A percentile compares a stretch with the other conserved stretches of the same genome.
Evolutionary conservation across 2,329 filamentous ascomycete genomes (phyloP).

Genomic region (Alternaria conjuncta): DNA sequence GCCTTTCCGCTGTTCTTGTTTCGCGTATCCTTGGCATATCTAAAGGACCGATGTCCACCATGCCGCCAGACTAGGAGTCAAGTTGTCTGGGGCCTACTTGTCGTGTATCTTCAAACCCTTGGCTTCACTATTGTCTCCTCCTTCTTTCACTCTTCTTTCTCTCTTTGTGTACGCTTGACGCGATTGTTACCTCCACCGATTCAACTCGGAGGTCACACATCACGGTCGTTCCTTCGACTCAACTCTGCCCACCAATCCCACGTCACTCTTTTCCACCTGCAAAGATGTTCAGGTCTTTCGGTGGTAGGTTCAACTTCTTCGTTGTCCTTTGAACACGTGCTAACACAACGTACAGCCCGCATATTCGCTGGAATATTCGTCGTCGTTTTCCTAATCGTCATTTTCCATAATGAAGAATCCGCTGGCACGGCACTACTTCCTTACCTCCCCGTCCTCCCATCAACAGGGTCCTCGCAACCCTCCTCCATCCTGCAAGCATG

Average conservation of each 20-base stretch:
- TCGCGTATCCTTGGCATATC: slow-evolving; percentile 11
- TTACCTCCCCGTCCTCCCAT: slow-evolving; percentile 30
- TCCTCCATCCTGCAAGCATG: slow-evolving; percentile 29
- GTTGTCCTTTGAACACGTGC: not conserved
- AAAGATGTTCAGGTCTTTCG: slow-evolving; percentile 28
- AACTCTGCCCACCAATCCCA: not conserved
- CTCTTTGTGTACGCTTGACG: slow-evolving; percentile 4
- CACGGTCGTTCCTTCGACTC: slow-evolving; percentile 1
- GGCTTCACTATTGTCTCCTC: not conserved
- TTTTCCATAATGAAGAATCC: slow-evolving; percentile 35
- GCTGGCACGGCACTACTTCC: slow-evolving; percentile 28
- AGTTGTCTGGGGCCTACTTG: slow-evolving; percentile 1
- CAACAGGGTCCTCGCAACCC: slow-evolving; percentile 13
- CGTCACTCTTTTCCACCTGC: not conserved
- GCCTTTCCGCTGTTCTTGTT: slow-evolving; percentile 10
- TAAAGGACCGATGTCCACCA: slow-evolving; percentile 5
- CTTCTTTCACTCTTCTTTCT: not conserved
- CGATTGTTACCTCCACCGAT: slow-evolving; percentile 10
- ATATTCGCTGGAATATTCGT: slow-evolving; percentile 29
- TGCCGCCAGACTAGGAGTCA: not conserved
- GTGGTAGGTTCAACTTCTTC: slow-evolving; percentile 18
- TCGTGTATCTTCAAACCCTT: not conserved
- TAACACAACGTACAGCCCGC: slow-evolving; percentile 24
- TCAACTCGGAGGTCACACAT: slow-evolving; percentile 17
- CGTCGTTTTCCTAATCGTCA: slow-evolving; percentile 30